Percentiles rank a stretch among this genome's conserved stretches.
phyloP scores from a whole-genome alignment of 495 filamentous ascomycete genomes.

The Hypoxylon lenormandii region DNA sequence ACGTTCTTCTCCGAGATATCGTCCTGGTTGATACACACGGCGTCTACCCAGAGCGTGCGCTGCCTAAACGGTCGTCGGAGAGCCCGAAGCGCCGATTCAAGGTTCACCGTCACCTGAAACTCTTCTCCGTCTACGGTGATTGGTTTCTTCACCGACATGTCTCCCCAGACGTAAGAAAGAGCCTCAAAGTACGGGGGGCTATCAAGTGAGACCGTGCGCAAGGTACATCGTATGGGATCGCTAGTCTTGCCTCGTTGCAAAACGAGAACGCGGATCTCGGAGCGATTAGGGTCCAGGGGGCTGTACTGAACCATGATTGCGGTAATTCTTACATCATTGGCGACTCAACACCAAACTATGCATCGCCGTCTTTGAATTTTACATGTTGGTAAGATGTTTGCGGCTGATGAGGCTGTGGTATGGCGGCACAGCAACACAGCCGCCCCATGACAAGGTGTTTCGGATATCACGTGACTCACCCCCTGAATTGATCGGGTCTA shows the following conservation, averaged over 20 bases:
- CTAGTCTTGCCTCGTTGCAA: background rate
- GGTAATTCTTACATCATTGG: no score
- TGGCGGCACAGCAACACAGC: no score
- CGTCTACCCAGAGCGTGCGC: constrained; percentile 34
- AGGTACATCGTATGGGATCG: constrained; percentile 1
- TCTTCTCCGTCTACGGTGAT: constrained; percentile 18
- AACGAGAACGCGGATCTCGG: constrained; percentile 14
- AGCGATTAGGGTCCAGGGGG: background rate
- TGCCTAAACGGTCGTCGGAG: constrained; percentile 2
- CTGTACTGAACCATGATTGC: background rate
- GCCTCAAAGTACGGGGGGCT: constrained; percentile 31
- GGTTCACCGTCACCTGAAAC: constrained; percentile 21
- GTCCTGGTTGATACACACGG: constrained; percentile 40
- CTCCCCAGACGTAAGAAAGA: constrained; percentile 42
- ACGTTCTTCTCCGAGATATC: constrained; percentile 14
- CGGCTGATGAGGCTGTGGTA: no score
- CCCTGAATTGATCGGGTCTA: no score
- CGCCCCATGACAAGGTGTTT: no score
- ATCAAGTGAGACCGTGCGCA: constrained; percentile 6
- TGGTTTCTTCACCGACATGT: background rate
- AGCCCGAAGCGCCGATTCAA: constrained; percentile 19
- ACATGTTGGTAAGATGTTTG: no score
- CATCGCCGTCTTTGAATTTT: no score
- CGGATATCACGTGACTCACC: no score
- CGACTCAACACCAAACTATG: no score